A percentile compares a stretch with the other conserved stretches of the same genome.
These are phyloP conservation scores for Hypomontagnella submonticulosa DNA, from an alignment of 495 filamentous ascomycete species.

Conservation along the genomic window DNA sequence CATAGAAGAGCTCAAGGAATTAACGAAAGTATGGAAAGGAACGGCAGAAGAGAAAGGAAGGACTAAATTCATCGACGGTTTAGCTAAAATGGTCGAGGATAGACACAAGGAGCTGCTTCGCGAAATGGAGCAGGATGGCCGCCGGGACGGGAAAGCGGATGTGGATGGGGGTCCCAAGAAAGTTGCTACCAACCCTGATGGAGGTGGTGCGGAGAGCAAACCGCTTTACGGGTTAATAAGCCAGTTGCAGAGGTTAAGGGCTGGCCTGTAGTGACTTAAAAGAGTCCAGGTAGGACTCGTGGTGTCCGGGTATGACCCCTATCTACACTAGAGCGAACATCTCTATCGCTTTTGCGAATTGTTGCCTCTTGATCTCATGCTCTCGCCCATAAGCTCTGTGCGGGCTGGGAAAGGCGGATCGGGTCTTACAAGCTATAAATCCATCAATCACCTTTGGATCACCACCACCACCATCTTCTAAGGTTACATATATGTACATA, in stretches of 20 bases:
- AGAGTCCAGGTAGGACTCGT: no score
- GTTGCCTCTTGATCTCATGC: no score
- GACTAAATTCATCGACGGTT: constrained; percentile 78
- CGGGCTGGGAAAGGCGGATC: no score
- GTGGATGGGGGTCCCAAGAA: constrained; percentile 44
- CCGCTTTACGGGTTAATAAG: constrained; percentile 78
- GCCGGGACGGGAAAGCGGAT: constrained; percentile 44
- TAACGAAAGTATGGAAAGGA: constrained; percentile 87
- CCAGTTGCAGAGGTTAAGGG: constrained; percentile 80
- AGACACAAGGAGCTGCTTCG: constrained; percentile 65
- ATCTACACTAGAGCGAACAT: no score
- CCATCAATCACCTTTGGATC: no score
- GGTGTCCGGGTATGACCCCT: not conserved
- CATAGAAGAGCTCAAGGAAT: constrained; percentile 75
- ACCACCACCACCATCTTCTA: no score
- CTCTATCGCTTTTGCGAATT: no score
- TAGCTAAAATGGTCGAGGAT: constrained; percentile 72
- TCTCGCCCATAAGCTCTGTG: no score
- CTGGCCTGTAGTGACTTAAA: constrained; percentile 68
- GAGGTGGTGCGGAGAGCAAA: constrained; percentile 46
- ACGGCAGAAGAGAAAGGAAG: constrained; percentile 93
- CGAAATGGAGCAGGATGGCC: constrained; percentile 57
- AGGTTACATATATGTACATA: no score
- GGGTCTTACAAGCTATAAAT: no score
- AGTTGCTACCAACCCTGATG: constrained; percentile 43